These are phyloP conservation scores for Pseudopithomyces chartarum DNA, from an alignment of 2,329 filamentous ascomycete species.

Conservation along the genomic window DNA sequence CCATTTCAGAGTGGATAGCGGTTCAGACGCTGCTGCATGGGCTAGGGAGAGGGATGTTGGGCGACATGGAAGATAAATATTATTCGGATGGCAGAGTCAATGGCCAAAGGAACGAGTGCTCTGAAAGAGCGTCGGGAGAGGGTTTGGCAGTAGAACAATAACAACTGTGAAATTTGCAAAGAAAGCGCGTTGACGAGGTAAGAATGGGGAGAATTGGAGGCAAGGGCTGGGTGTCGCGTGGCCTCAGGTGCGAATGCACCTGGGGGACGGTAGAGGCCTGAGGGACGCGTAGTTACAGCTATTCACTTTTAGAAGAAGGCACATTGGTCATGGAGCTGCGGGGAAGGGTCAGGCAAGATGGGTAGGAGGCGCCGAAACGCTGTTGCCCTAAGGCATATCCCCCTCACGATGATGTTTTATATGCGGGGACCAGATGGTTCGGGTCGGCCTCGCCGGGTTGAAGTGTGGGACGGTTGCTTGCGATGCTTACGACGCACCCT, in stretches of 20 bases:
- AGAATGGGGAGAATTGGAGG: conserved; percentile 11
- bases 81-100: conserved; percentile 33
- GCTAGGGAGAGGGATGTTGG: conserved; percentile 23
- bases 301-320: too few species aligned
- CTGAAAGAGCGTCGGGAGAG: conserved; percentile 15
- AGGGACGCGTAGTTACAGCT: too few species aligned
- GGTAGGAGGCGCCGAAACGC: too few species aligned
- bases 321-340: not conserved
- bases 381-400: not conserved
- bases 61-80: conserved; percentile 47
- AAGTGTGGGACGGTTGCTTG: too few species aligned
- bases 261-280: too few species aligned
- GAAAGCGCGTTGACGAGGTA: conserved; percentile 28
- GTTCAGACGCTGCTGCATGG: conserved; percentile 26
- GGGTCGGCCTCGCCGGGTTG: too few species aligned
- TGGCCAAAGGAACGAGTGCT: conserved; percentile 32
- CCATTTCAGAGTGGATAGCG: conserved; percentile 34
- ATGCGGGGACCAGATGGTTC: too few species aligned
- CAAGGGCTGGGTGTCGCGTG: conserved; percentile 24
- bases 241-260: conserved; percentile 20
- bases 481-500: too few species aligned
- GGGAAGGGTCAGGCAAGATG: not conserved
- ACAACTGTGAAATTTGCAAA: conserved; percentile 13
- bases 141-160: conserved; percentile 14
- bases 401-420: not conserved